A percentile compares a stretch with the other conserved stretches of the same genome.
These are phyloP conservation scores for Alternaria viburni DNA, from an alignment of 2,329 filamentous ascomycete species.

Conservation along the genomic window DNA sequence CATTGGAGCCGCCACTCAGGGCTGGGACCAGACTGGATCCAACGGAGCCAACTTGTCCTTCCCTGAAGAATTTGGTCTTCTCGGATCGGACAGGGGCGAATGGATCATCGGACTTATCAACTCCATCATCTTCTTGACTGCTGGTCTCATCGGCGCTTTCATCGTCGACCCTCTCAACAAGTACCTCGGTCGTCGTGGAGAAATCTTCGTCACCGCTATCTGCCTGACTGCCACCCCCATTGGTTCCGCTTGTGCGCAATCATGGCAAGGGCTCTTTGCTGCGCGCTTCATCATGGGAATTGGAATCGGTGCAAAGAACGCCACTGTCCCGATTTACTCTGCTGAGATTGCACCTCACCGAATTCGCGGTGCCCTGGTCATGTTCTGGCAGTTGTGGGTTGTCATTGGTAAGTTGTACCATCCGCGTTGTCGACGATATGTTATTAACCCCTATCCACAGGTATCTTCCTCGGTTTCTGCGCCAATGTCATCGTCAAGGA, in stretches of 20 bases:
- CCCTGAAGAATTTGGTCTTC: conserved; percentile 62
- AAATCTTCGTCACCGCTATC: conserved; percentile 47
- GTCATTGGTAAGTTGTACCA: conserved; percentile 32
- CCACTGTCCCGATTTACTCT: conserved; percentile 44
- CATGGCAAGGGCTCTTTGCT: conserved; percentile 46
- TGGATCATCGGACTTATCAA: conserved; percentile 45
- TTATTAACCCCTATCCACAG: conserved; percentile 22
- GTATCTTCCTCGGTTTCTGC: conserved; percentile 55
- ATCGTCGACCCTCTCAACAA: conserved; percentile 47
- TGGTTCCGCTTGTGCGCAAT: conserved; percentile 45
- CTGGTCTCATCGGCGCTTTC: conserved; percentile 38
- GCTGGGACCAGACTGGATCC: conserved; percentile 69
- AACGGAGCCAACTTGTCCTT: conserved; percentile 66
- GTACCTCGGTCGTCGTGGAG: conserved; percentile 45
- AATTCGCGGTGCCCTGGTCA: conserved; percentile 48
- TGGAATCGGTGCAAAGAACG: conserved; percentile 43
- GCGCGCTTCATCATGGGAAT: conserved; percentile 46
- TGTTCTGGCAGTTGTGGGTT: conserved; percentile 50
- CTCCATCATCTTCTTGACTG: conserved; percentile 50
- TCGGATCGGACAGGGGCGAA: conserved; percentile 22
- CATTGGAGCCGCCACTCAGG: conserved; percentile 70
- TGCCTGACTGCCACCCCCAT: conserved; percentile 48
- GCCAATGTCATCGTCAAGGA: conserved; percentile 57
- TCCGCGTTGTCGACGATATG: conserved; percentile 5
- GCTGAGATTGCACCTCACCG: conserved; percentile 45